A percentile compares a stretch with the other conserved stretches of the same genome.
These are phyloP conservation scores for Xerocomus spinulosus DNA, from an alignment of 768 basidiomycete species.

Conservation along the genomic window DNA sequence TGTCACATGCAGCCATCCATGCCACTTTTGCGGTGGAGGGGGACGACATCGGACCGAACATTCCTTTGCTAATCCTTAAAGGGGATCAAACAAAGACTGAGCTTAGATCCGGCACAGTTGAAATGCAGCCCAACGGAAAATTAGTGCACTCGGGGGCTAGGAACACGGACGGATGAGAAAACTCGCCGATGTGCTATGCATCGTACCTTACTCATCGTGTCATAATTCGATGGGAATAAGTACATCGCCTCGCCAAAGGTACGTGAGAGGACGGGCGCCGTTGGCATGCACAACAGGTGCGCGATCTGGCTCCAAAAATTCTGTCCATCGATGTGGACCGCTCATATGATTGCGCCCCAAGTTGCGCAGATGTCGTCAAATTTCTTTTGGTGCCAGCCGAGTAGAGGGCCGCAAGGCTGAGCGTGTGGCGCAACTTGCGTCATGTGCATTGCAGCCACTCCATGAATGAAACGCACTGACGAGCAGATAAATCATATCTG, in stretches of 20 bases:
- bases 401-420: constrained; percentile 71
- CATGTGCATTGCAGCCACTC: neutral
- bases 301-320: neutral
- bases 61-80: constrained; percentile 57
- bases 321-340: too few relatives aligned
- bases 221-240: constrained; percentile 67
- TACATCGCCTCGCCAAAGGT: constrained; percentile 46
- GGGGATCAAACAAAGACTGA: neutral
- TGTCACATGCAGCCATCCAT: constrained; percentile 37
- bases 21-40: constrained; percentile 68
- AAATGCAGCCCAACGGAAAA: constrained; percentile 67
- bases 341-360: constrained; percentile 40
- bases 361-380: constrained; percentile 56
- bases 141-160: constrained; percentile 54
- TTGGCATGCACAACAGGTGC: neutral
- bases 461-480: constrained; percentile 41
- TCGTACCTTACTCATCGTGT: constrained; percentile 44
- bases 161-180: neutral
- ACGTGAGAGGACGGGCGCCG: constrained; percentile 24
- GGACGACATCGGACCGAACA: constrained; percentile 73
- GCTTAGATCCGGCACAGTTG: constrained; percentile 1
- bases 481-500: neutral
- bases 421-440: neutral
- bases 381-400: constrained; percentile 51
- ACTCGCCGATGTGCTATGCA: constrained; percentile 1